Base-by-base conservation (phyloP, 2,329 filamentous ascomycete genomes). In the Aspergillus versicolor region DNA sequence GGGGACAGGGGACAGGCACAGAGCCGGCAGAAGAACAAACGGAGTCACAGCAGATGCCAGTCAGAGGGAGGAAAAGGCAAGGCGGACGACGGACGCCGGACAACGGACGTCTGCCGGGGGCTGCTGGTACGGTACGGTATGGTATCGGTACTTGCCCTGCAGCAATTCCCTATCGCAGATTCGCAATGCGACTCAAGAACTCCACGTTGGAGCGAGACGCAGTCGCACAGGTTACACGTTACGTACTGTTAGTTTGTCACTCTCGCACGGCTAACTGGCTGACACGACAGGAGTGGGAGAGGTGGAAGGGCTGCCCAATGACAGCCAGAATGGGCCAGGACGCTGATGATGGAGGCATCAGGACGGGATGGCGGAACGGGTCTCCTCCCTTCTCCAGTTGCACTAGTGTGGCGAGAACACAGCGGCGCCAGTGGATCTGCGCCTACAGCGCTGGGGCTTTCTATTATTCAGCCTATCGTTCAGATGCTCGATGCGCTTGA, bases 321-420 rank as follows among this genome's bases (percentile, higher is more conserved):
- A 55, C 38, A 34, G 5, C 12, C 34, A 37, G 34, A 37, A 37
- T 37, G 34, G 13, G 30, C 38, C 17, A 49, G 8, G 45, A n/a
- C 37, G 45, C 27, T 32, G 24, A 32, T 47, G 12, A 32, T 47
- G 12, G 30, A 30, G 21, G 19, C 11, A 21, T 32, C 21, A 24
- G 21, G 30, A 52, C 40, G 34, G 54, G 56, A 57, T 60, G 57
- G 60, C 60, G 60, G 60, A 61, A 60, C 57, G 54, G 54, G 58
- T 47, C 34, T 37, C 34, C 34, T 37, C 34, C 34, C 34, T 37
- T n/a, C 34, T 37, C 3, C 34, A 24, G 17, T 46, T 41, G 43
- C 48, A 53, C 55, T 47, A 48, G 43, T 52, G 47, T 49, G 47
- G 46, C 56, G 51, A 52, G 34, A 19, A 13, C 37, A 40, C 42